phyloP scores from a whole-genome alignment of 805 yeast genomes.

The Saturnispora serradocipensis region DNA sequence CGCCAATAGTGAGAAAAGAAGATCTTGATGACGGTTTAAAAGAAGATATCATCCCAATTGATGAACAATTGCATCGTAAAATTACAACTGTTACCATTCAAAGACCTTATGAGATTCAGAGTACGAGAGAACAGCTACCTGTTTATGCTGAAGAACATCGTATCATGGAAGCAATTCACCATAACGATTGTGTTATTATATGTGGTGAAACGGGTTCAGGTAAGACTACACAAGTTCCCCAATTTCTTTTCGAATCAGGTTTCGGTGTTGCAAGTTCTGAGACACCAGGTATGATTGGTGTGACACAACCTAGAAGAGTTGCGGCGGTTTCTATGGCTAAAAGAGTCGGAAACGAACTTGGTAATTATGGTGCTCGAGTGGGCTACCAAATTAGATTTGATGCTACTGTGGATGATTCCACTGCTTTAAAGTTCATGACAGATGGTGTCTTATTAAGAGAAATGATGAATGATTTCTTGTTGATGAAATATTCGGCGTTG shows the following conservation, averaged over 20 bases:
- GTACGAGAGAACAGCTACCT: slow-evolving; percentile 64
- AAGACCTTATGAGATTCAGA: slow-evolving; percentile 59
- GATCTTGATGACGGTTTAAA: slow-evolving; percentile 65
- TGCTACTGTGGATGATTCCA: slow-evolving; percentile 49
- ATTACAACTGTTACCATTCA: slow-evolving; percentile 61
- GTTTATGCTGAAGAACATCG: slow-evolving; percentile 85
- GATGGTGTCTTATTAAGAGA: slow-evolving; percentile 92
- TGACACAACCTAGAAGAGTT: slow-evolving; percentile 92
- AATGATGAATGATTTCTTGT: slow-evolving; percentile 78
- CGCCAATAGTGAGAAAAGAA: slow-evolving; percentile 53
- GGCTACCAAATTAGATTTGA: slow-evolving; percentile 82
- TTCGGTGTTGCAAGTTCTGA: slow-evolving; percentile 56
- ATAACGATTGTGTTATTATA: slow-evolving; percentile 79
- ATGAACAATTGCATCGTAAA: slow-evolving; percentile 44
- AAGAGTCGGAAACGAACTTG: slow-evolving; percentile 69
- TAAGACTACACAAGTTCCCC: slow-evolving; percentile 97
- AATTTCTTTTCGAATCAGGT: slow-evolving; percentile 87
- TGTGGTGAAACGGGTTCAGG: slow-evolving; percentile 99
- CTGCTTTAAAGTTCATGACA: slow-evolving; percentile 82
- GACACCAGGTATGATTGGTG: slow-evolving; percentile 89
- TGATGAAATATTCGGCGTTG: slow-evolving; percentile 75
- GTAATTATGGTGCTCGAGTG: slow-evolving; percentile 59
- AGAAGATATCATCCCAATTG: slow-evolving; percentile 49
- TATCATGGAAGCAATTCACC: slow-evolving; percentile 92
- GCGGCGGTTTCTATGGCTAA: slow-evolving; percentile 90